phyloP scores from a whole-genome alignment of 768 basidiomycete species.

The Calocybe cyanea region DNA sequence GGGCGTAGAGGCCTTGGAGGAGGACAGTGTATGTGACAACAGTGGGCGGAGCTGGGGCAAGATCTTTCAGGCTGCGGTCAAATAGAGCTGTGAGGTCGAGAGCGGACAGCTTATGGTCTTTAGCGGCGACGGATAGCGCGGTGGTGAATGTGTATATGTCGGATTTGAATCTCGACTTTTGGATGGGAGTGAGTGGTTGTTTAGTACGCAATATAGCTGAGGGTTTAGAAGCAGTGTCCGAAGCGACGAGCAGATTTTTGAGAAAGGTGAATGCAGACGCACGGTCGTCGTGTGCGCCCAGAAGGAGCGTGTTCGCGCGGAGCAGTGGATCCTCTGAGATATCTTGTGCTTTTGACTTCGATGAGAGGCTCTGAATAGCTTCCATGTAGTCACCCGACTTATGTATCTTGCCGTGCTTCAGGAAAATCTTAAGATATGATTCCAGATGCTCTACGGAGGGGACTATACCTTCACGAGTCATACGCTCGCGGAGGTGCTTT shows the following conservation, averaged over 20 bases:
- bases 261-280: slow-evolving; percentile 48
- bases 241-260: slow-evolving; percentile 22
- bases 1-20: slow-evolving; percentile 48
- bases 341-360: background rate
- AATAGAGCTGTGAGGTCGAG: slow-evolving; percentile 4
- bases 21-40: slow-evolving; percentile 50
- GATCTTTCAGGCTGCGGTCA: background rate
- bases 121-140: slow-evolving; percentile 39
- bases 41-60: slow-evolving; percentile 25
- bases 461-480: slow-evolving; percentile 34
- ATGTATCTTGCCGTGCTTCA: slow-evolving; percentile 39
- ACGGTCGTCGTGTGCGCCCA: slow-evolving; percentile 38
- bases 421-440: slow-evolving; percentile 43
- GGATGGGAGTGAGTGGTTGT: slow-evolving; percentile 20
- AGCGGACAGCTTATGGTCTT: slow-evolving; percentile 29
- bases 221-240: background rate
- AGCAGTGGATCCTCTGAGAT: slow-evolving; percentile 11
- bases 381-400: slow-evolving; percentile 36
- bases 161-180: slow-evolving; percentile 12
- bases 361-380: slow-evolving; percentile 27
- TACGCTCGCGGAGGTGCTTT: slow-evolving; percentile 39
- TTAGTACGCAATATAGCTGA: slow-evolving; percentile 4
- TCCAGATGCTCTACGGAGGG: slow-evolving; percentile 44
- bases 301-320: slow-evolving; percentile 39
- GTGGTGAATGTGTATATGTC: slow-evolving; percentile 47